A percentile compares a stretch with the other conserved stretches of the same genome.
These are phyloP conservation scores for Aspergillus ochraceoroseus DNA, from an alignment of 2,329 filamentous ascomycete species.

Conservation along the genomic window DNA sequence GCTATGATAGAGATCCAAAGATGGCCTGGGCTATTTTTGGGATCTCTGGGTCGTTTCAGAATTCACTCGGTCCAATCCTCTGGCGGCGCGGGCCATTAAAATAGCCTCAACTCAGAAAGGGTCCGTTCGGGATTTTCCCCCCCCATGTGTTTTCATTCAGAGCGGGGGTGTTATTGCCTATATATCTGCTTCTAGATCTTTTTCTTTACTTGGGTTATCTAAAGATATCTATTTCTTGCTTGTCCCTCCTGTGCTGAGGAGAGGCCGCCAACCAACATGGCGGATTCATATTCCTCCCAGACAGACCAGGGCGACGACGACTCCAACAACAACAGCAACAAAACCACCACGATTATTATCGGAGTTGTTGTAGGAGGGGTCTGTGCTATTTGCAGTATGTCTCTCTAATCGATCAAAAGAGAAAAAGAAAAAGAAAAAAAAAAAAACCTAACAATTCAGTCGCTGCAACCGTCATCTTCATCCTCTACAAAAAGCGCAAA, in stretches of 20 bases:
- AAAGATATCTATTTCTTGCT: background rate
- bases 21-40: slow-evolving; percentile 12
- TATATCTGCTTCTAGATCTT: background rate
- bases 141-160: slow-evolving; percentile 9
- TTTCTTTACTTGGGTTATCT: no score
- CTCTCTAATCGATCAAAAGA: no score
- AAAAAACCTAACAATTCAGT: slow-evolving; percentile 18
- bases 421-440: no score
- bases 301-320: background rate
- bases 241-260: background rate
- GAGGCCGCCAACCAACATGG: no score
- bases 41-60: slow-evolving; percentile 11
- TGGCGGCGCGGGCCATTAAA: slow-evolving; percentile 14
- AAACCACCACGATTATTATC: slow-evolving; percentile 24
- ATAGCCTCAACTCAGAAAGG: slow-evolving; percentile 16
- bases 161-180: background rate
- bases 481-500: slow-evolving; percentile 25
- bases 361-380: slow-evolving; percentile 30
- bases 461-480: slow-evolving; percentile 23
- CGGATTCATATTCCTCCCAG: background rate
- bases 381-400: slow-evolving; percentile 26
- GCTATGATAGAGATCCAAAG: background rate
- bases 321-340: background rate
- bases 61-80: slow-evolving; percentile 9
- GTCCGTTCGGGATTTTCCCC: no score